Evolutionary conservation across 805 yeast species (phyloP), one percentile per base, ranked within the genome.

Genomic region (Suhomyces sp.): DNA sequence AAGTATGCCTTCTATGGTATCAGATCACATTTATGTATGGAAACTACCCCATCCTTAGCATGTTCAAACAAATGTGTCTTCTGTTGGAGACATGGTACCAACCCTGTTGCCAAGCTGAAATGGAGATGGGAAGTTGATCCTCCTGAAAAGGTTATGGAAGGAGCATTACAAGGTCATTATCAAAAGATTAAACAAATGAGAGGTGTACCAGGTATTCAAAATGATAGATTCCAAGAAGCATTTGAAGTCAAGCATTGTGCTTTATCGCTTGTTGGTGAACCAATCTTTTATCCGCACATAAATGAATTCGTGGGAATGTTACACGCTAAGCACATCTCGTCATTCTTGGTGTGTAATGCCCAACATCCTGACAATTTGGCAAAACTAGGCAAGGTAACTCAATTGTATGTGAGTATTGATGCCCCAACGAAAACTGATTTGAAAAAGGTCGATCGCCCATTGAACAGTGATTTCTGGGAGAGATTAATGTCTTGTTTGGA

Each of bases 31-130:
- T 66, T 91, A 38, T 88, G 97, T 63, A 88, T 88, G 97, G 97
- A 88, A 56, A 79, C 96, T 2, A 88, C 97, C 0, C 97, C 97
- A 1, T 83, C 95, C 1, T 68, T 88, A 40, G 91, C 96, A 6
- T 88, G 97, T 60, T 87, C 96, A 4, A 88, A 88, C 56, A 88
- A 88, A 58, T 88, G 97, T 72, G 96, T 90, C 4, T 88, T 88
- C 54, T 88, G 97, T 64, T 88, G 97, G 97, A 76, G 97, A 57
- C 97, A 88, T 60, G 97, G 97, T 31, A 88, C 96, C 2, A 90
- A 88, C 53, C 97, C 97, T 0, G 96, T 90, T 2, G 96, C 96
- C 12, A 88, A 95, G 19, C 82, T 83, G 41, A 68, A 66, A 43
- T 88, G 97, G 97, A 70, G 96, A 51, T 88, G 97, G 97, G 91